Conservation (phyloP, 257 asterid species). For the Capsicum chinense region DNA sequence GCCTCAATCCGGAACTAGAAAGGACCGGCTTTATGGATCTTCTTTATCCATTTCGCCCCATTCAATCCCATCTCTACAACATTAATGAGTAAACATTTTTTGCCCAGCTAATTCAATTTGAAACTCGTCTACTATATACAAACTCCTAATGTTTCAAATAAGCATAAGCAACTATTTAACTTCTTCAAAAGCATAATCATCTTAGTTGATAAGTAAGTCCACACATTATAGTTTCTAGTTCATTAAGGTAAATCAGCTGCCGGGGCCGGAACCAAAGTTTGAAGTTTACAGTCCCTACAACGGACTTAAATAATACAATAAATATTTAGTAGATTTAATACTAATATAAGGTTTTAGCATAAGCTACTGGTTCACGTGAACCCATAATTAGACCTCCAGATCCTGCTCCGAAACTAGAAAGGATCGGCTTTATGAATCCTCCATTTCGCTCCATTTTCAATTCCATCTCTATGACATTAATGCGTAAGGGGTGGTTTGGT, state of each 20-base stretch:
- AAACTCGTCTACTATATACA: not conserved
- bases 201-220: not conserved
- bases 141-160: constrained; percentile 1
- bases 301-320: not conserved
- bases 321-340: not conserved
- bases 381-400: not conserved
- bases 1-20: constrained; percentile 2
- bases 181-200: constrained; percentile 6
- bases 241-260: not conserved
- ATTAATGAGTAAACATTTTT: constrained; percentile 3
- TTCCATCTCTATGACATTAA: not conserved
- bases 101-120: not conserved
- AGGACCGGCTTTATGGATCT: not conserved
- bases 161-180: not conserved
- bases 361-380: not conserved
- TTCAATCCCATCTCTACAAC: constrained; percentile 13
- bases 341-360: not conserved
- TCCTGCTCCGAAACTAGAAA: not conserved
- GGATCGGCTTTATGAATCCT: not conserved
- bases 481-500: not conserved
- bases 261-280: not conserved
- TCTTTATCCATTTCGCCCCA: not conserved
- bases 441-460: not conserved
- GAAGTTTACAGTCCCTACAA: not conserved
- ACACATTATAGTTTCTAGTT: not conserved